Evolutionary conservation across 2,329 filamentous ascomycete species (phyloP).

Genomic region (Penicillium sumatraense): DNA sequence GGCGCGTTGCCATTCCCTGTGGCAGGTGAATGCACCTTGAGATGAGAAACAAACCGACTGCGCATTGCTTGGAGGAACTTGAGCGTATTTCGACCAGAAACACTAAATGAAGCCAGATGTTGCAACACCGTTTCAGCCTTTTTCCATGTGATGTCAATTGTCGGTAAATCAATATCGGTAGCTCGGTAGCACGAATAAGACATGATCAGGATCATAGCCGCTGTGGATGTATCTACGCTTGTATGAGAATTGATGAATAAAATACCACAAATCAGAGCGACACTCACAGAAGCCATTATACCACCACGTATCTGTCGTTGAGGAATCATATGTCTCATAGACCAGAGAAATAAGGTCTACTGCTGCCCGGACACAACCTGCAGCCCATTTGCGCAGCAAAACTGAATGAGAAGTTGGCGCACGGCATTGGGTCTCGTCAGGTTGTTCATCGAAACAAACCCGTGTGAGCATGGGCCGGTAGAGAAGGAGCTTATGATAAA

Average conservation of each 20-base stretch:
- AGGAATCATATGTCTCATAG: constrained; percentile 24
- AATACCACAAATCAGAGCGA: constrained; percentile 4
- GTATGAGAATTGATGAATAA: not conserved
- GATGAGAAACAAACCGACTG: not conserved
- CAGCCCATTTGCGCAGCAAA: constrained; percentile 28
- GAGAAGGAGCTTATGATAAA: constrained; percentile 32
- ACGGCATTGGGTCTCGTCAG: not conserved
- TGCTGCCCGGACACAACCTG: constrained; percentile 29
- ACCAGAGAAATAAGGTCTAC: constrained; percentile 30
- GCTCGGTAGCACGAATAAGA: constrained; percentile 16
- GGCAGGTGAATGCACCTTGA: not conserved
- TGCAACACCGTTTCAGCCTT: constrained; percentile 24
- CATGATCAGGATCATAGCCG: constrained; percentile 29
- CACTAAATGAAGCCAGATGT: constrained; percentile 25
- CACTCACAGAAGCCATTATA: constrained; percentile 40
- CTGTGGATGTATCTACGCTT: constrained; percentile 25
- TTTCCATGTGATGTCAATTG: constrained; percentile 17
- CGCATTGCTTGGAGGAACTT: constrained; percentile 20
- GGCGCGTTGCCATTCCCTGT: not conserved
- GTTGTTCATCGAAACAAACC: constrained; percentile 22
- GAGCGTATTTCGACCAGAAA: constrained; percentile 26
- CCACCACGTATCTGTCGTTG: constrained; percentile 35
- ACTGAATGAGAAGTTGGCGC: constrained; percentile 18
- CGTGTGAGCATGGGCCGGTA: constrained; percentile 34
- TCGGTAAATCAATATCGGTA: not conserved